phyloP scores from a whole-genome alignment of 2,329 filamentous ascomycete species.

The Venturia nashicola region DNA sequence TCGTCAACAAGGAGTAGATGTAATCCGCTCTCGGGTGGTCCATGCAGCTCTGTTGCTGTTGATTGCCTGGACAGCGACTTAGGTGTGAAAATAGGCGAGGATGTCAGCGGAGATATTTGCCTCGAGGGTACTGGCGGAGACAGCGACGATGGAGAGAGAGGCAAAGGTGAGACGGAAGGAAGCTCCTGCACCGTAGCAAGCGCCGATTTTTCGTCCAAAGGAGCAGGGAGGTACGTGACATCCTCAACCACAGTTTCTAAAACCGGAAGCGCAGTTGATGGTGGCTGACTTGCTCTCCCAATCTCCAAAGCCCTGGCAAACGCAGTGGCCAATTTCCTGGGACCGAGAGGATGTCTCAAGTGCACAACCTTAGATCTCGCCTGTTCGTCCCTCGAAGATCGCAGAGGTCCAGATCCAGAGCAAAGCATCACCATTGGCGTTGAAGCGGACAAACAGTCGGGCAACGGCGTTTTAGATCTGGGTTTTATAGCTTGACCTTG shows the following conservation, averaged over 20 bases:
- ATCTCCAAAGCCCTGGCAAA: neutral
- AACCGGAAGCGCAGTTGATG: neutral
- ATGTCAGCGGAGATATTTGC: neutral
- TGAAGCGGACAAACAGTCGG: neutral
- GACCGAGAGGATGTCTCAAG: neutral
- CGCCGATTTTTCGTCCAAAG: neutral
- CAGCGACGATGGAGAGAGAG: neutral
- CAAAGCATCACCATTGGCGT: conserved; percentile 1
- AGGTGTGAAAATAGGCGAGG: neutral
- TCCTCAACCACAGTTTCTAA: neutral
- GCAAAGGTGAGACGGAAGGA: neutral
- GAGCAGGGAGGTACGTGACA: neutral
- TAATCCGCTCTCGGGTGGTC: neutral
- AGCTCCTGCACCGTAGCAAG: neutral
- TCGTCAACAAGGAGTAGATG: conserved; percentile 26
- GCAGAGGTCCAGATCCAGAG: neutral
- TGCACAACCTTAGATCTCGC: neutral
- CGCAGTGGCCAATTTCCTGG: neutral
- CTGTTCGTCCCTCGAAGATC: neutral
- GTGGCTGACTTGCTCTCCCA: neutral
- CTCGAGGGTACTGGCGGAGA: neutral
- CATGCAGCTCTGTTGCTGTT: neutral
- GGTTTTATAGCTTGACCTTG: neutral
- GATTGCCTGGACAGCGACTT: neutral
- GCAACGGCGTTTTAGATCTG: neutral